A percentile compares a stretch with the other conserved stretches of the same genome.
These are phyloP conservation scores for Daldinia bambusicola DNA, from an alignment of 495 filamentous ascomycete species.

Conservation along the genomic window DNA sequence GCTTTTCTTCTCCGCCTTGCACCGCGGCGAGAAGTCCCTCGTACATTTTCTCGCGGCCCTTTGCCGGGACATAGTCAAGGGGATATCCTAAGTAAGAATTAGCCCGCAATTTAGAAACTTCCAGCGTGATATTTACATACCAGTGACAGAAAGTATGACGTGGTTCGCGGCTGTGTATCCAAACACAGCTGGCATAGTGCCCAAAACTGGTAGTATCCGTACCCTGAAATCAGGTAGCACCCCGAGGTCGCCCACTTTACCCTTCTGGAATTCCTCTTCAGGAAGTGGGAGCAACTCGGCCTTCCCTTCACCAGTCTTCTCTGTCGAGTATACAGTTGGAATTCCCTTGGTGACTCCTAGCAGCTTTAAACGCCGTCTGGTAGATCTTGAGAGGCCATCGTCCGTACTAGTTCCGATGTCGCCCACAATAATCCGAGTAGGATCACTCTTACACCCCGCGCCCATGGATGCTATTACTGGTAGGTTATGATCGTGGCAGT, in stretches of 20 bases:
- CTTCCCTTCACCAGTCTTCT: conserved; percentile 91
- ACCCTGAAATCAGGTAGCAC: conserved; percentile 92
- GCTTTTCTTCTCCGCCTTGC: conserved; percentile 78
- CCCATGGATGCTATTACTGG: conserved; percentile 96
- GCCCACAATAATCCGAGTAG: conserved; percentile 88
- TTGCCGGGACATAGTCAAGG: conserved; percentile 81
- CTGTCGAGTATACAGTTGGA: conserved; percentile 90
- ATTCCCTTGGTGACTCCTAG: conserved; percentile 85
- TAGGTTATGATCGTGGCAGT: conserved; percentile 79
- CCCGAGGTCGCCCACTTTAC: conserved; percentile 85
- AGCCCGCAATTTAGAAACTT: not conserved
- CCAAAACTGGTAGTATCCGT: conserved; percentile 91
- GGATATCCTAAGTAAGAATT: conserved; percentile 71
- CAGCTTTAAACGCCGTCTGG: conserved; percentile 79
- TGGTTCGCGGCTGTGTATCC: conserved; percentile 91
- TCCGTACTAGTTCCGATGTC: conserved; percentile 92
- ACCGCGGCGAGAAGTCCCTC: conserved; percentile 78
- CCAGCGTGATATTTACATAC: conserved; percentile 37
- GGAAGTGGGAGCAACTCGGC: conserved; percentile 86
- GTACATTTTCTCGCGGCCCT: conserved; percentile 88
- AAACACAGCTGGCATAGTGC: conserved; percentile 97
- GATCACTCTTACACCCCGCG: conserved; percentile 96
- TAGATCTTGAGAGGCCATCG: conserved; percentile 87
- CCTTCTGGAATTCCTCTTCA: conserved; percentile 88
- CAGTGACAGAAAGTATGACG: conserved; percentile 82